Evolutionary conservation across 805 yeast species (phyloP), one percentile per base, ranked within the genome.

Genomic region (Cyberlindnera amylophila): DNA sequence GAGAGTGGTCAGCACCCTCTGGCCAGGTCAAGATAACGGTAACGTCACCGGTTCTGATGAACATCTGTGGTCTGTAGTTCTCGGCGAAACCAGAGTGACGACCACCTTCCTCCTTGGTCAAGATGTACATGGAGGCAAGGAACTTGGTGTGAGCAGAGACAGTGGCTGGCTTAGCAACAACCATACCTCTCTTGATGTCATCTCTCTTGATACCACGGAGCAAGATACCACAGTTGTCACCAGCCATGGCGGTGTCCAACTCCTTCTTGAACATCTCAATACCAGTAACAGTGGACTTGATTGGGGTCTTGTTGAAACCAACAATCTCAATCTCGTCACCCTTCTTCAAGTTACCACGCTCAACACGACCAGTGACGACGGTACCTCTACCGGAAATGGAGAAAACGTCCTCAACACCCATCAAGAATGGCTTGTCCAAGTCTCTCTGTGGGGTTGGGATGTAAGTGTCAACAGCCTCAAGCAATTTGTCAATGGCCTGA

Each of bases 331-430:
- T 75, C 76, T 93, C 98, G 72, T 91, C 98, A 72, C 98, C 98
- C 78, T 90, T 90, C 83, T 87, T 87, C 70, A 93, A 79, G 55
- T 81, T 71, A 73, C 99, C 99, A 75, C 99, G 89, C 78, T 91
- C 98, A 57, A 89, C 99, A 74, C 98, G 86, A 67, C 99, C 99
- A 44, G 98, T 86, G 60, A 87, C 96, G 56, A 93, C 99, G 47
- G 99, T 93, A 74, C 99, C 99, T 81, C 99, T 91, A 72, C 99
- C 99, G 35, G 98, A 87, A 57, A 93, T 93, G 46, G 98, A 88
- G 79, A 91, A 93, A 50, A 89, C 90, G 62, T 88, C 96, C 77
- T 93, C 99, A 57, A 93, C 82, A 52, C 98, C 97, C 86, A 93
- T 82, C 70, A 93, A 72, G 79, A 93, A 93, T 55, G 97, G 90